Evolutionary conservation across 257 asterid species (phyloP).

Genomic region (Solanum sparsipilum): DNA sequence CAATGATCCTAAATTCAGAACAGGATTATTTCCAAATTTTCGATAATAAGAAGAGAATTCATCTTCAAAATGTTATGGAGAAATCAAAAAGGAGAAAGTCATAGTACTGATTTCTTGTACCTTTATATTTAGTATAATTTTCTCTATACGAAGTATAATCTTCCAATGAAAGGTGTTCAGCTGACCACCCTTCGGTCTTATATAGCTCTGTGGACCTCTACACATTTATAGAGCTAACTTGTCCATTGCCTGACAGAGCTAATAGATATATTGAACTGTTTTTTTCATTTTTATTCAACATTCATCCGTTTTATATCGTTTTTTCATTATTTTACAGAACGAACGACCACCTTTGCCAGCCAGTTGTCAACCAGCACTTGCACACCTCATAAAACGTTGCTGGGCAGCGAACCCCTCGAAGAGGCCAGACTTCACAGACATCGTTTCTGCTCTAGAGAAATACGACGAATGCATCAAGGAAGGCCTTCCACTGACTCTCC

Average conservation of each 20-base stretch:
- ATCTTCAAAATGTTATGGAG: background rate
- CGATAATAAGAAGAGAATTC: background rate
- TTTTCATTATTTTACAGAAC: conserved; percentile 33
- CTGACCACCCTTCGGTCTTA: background rate
- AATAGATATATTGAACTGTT: background rate
- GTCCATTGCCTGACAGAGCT: background rate
- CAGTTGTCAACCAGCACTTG: conserved; percentile 80
- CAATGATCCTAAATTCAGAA: background rate
- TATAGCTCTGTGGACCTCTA: background rate
- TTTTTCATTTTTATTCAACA: background rate
- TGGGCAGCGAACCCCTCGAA: conserved; percentile 82
- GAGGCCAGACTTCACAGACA: conserved; percentile 71
- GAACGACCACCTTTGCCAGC: conserved; percentile 89
- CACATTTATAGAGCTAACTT: background rate
- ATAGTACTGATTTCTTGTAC: background rate
- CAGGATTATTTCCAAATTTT: background rate
- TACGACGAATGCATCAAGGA: conserved; percentile 76
- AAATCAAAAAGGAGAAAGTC: background rate
- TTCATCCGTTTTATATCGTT: background rate
- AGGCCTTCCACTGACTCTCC: conserved; percentile 66
- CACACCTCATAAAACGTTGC: conserved; percentile 80
- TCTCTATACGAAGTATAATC: background rate
- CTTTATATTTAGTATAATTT: background rate
- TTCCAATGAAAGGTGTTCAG: background rate
- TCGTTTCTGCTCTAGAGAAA: conserved; percentile 60